Percentiles rank a stretch among this genome's conserved stretches.
Conservation (phyloP, 345 rosid species). For the Anacardium occidentale region DNA sequence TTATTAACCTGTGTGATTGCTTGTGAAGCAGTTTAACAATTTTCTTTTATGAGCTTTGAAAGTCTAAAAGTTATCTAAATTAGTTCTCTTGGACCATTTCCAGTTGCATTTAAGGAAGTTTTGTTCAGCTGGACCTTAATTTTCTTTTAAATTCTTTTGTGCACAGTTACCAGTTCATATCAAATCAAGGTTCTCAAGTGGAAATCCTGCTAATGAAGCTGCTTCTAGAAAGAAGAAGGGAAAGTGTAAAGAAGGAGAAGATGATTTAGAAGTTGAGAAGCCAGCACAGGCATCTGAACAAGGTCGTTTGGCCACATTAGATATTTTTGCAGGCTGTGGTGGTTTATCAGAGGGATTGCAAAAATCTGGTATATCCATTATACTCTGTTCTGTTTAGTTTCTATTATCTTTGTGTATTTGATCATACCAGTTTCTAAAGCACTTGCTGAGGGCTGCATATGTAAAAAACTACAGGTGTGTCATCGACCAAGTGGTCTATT, state of each 20-base stretch:
- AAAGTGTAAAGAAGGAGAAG: slow-evolving; percentile 58
- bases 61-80: neutral
- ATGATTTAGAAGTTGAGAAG: slow-evolving; percentile 33
- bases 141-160: slow-evolving; percentile 19
- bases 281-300: slow-evolving; percentile 34
- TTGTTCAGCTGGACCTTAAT: neutral
- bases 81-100: neutral
- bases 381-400: neutral
- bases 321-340: slow-evolving; percentile 90
- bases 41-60: neutral
- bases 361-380: slow-evolving; percentile 46
- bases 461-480: slow-evolving; percentile 46
- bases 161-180: slow-evolving; percentile 57
- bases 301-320: slow-evolving; percentile 55
- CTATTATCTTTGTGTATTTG: neutral
- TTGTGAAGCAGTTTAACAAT: neutral
- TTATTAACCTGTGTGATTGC: neutral
- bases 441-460: neutral
- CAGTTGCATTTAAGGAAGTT: neutral
- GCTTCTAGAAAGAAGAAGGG: slow-evolving; percentile 72
- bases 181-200: slow-evolving; percentile 50
- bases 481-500: slow-evolving; percentile 79
- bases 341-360: slow-evolving; percentile 73
- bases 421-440: neutral
- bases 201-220: slow-evolving; percentile 37